Evolutionary conservation across 2,329 filamentous ascomycete genomes (phyloP), one percentile per base, ranked within the genome.

Genomic region (Neonectria sp.): DNA sequence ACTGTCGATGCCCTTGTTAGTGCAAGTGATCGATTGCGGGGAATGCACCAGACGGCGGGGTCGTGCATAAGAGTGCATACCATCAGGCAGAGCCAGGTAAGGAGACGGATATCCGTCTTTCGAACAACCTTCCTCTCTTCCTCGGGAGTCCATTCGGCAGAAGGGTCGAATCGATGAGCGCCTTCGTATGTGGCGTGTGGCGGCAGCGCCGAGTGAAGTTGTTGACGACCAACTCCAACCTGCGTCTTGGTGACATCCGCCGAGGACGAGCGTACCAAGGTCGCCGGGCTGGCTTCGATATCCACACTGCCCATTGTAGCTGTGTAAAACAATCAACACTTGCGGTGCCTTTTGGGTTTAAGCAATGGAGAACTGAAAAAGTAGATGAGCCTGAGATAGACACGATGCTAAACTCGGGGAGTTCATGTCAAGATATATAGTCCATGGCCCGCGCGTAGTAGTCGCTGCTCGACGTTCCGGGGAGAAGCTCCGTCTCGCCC

Each of bases 91-190:
- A 85, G 63, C 80, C 81, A 83, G 25, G 76, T 75, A 35, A 85
- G 71, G 5, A 86, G 77, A 24, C 75, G 78, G 6, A 83, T 33
- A 66, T 86, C 84, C 0, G 82, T 84, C 81, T 89, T 91, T 52
- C 86, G 80, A 29, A 91, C 83, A 3, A 90, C 80, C 13, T 75
- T 80, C 68, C 79, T 84, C 78, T 91, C 90, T 73, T 92, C 90
- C 37, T 84, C 82, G 3, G 82, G 77, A 17, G 86, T 85, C 90
- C 90, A 92, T 51, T 75, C 76, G 7, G 77, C 78, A 12, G 74
- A 55, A 0, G 81, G 80, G 63, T 84, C 82, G 73, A 77, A 84
- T 48, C 82, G 79, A 69, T 84, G 83, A 35, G 73, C 73, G 45
- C 82, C 82, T 58, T 85, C 83, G 63, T 84, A 84, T 15, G 72